These are phyloP conservation scores for Blumeriella jaapii DNA, from an alignment of 2,329 filamentous ascomycete species.

Conservation along the genomic window DNA sequence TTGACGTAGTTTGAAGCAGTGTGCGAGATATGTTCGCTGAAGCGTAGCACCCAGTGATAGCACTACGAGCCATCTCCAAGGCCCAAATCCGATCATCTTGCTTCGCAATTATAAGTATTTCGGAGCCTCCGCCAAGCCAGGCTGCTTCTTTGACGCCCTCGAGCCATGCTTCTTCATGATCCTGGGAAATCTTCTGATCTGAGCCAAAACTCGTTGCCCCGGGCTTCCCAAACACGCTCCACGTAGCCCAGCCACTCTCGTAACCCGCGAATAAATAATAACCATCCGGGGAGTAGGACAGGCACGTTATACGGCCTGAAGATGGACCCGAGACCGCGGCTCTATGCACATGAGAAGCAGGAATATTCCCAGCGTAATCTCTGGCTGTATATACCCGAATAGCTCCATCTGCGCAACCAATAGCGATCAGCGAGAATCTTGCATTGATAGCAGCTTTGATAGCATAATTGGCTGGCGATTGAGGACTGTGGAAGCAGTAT, in stretches of 20 bases:
- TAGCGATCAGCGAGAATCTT: slow-evolving; percentile 82
- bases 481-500: slow-evolving; percentile 76
- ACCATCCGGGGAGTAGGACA: slow-evolving; percentile 87
- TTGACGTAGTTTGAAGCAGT: slow-evolving; percentile 76
- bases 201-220: slow-evolving; percentile 73
- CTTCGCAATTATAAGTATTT: slow-evolving; percentile 64
- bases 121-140: slow-evolving; percentile 82
- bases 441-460: slow-evolving; percentile 79
- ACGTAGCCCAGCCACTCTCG: slow-evolving; percentile 84
- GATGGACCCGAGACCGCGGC: slow-evolving; percentile 55
- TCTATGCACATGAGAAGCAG: slow-evolving; percentile 67
- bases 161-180: slow-evolving; percentile 77
- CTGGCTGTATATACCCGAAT: slow-evolving; percentile 85
- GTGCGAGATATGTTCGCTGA: slow-evolving; percentile 84
- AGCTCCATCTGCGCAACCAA: slow-evolving; percentile 69
- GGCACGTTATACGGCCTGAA: slow-evolving; percentile 59
- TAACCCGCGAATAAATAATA: slow-evolving; percentile 94
- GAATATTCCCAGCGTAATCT: slow-evolving; percentile 89
- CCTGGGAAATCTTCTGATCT: slow-evolving; percentile 49
- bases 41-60: slow-evolving; percentile 84
- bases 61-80: slow-evolving; percentile 86
- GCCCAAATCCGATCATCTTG: slow-evolving; percentile 71
- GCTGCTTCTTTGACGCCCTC: slow-evolving; percentile 63
- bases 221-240: slow-evolving; percentile 93
- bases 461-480: slow-evolving; percentile 47